These are phyloP conservation scores for Diaporthe helianthi DNA, from an alignment of 2,329 filamentous ascomycete genomes.

Conservation along the genomic window DNA sequence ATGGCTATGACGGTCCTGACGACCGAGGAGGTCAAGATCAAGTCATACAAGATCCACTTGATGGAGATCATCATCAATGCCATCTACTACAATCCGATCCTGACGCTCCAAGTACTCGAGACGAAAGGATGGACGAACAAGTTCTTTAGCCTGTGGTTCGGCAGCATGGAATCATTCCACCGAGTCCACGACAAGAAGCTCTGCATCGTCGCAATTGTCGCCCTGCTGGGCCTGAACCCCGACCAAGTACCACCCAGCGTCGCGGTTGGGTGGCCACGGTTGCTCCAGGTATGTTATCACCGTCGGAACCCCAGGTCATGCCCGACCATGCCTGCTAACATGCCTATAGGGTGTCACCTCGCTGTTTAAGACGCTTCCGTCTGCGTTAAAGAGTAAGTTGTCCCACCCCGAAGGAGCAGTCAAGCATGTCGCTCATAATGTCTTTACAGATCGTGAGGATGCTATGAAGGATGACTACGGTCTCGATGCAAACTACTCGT, in stretches of 20 bases:
- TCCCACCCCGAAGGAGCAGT: too few relatives aligned
- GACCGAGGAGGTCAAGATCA: slow-evolving; percentile 80
- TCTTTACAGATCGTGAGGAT: slow-evolving; percentile 77
- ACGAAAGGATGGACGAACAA: slow-evolving; percentile 94
- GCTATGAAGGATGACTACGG: slow-evolving; percentile 88
- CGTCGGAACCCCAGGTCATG: neutral
- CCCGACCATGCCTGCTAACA: slow-evolving; percentile 10
- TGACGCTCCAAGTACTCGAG: slow-evolving; percentile 89
- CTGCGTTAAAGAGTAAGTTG: slow-evolving; percentile 79
- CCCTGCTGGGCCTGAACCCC: slow-evolving; percentile 79
- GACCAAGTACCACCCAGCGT: slow-evolving; percentile 91
- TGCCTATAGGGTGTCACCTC: slow-evolving; percentile 74
- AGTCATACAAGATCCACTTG: slow-evolving; percentile 92
- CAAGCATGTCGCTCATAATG: slow-evolving; percentile 38
- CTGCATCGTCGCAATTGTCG: slow-evolving; percentile 90
- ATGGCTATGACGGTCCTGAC: slow-evolving; percentile 86
- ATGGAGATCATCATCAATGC: slow-evolving; percentile 99
- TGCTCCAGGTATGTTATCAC: slow-evolving; percentile 65
- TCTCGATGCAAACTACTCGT: slow-evolving; percentile 68
- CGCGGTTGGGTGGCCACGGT: slow-evolving; percentile 90
- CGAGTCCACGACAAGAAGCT: slow-evolving; percentile 99
- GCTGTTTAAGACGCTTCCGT: slow-evolving; percentile 89
- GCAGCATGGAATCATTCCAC: slow-evolving; percentile 90
- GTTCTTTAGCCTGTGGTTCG: slow-evolving; percentile 99
- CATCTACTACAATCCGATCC: slow-evolving; percentile 93